Evolutionary conservation across 1,284 basidiomycete genomes (phyloP), one percentile per base, ranked within the genome.

Genomic region (Blastosporella zonata): DNA sequence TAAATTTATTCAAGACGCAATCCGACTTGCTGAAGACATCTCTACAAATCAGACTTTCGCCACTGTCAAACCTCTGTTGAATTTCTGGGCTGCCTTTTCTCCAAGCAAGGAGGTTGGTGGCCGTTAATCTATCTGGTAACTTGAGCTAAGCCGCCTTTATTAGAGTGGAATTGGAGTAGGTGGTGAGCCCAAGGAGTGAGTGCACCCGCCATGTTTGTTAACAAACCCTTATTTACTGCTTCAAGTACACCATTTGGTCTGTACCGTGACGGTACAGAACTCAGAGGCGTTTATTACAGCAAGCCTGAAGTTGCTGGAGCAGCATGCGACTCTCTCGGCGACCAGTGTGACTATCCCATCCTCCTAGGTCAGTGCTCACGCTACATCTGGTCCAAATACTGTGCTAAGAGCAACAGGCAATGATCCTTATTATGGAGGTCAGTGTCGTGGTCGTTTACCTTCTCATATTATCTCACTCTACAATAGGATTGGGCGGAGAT

Each of bases 61-160:
- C 48, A 83, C 85, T 0, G 89, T 93, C 20, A 75, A 78, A 52
- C 84, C 87, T 12, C 67, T 93, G 28, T 66, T 93, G 50, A 93
- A 93, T 60, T 85, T 93, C 55, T 93, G 86, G 84, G 89, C 81
- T 0, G 85, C 87, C 0, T 93, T 90, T 58, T 74, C 83, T 6
- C 82, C 88, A 0, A 88, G 86, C 61, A 74, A 73, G 50, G 81
- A 88, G 73, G 86, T 83, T 40, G 49, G 36, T 35, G 21, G 49
- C 43, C 6, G 25, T 22, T 25, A 5, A 25, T 20, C 1, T 5
- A 1, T 4, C 2, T 23, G 17, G n/a, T 2, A 21, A 17, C 21
- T n/a, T 38, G 8, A 6, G 7, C 35, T 45, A 18, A 29, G 3
- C 20, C 22, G 21, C 12, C 22, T 27, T 35, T 4, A 41, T 6